Percentiles rank a stretch among this genome's conserved stretches.
These are phyloP conservation scores for Vanrija sp. DNA, from an alignment of 1,284 basidiomycete genomes.

Conservation along the genomic window DNA sequence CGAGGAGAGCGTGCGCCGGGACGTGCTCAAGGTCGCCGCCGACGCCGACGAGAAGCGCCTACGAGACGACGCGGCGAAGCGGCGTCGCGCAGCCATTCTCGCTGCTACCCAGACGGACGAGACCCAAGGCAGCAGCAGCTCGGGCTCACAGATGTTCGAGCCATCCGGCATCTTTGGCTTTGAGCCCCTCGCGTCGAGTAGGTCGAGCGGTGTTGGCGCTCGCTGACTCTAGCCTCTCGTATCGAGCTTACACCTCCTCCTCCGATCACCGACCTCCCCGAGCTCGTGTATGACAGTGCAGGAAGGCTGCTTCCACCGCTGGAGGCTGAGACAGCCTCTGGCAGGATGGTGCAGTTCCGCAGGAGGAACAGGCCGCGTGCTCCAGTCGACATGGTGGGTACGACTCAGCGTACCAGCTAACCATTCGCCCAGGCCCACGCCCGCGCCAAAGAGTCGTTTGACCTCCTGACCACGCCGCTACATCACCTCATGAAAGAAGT, in stretches of 20 bases:
- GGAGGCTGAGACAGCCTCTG: slow-evolving; percentile 35
- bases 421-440: neutral
- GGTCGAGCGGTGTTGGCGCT: neutral
- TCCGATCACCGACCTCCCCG: slow-evolving; percentile 5
- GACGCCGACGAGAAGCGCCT: slow-evolving; percentile 1
- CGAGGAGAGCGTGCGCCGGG: neutral
- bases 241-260: slow-evolving; percentile 21
- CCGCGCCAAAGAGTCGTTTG: slow-evolving; percentile 3
- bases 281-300: slow-evolving; percentile 11
- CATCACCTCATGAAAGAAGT: slow-evolving; percentile 42
- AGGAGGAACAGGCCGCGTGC: slow-evolving; percentile 23
- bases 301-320: slow-evolving; percentile 23
- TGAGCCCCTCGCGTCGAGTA: slow-evolving; percentile 3
- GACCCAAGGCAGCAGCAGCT: neutral
- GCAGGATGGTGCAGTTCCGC: slow-evolving; percentile 28
- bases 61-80: neutral
- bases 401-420: neutral
- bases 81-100: slow-evolving; percentile 4
- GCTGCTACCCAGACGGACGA: neutral
- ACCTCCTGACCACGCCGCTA: slow-evolving; percentile 39
- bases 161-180: neutral
- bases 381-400: neutral
- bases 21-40: neutral
- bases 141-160: neutral
- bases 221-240: slow-evolving; percentile 4